Percentiles rank a stretch among this genome's conserved stretches.
Evolutionary conservation across 2,329 filamentous ascomycete genomes (phyloP).

Genomic region (Escovopsis weberi): DNA sequence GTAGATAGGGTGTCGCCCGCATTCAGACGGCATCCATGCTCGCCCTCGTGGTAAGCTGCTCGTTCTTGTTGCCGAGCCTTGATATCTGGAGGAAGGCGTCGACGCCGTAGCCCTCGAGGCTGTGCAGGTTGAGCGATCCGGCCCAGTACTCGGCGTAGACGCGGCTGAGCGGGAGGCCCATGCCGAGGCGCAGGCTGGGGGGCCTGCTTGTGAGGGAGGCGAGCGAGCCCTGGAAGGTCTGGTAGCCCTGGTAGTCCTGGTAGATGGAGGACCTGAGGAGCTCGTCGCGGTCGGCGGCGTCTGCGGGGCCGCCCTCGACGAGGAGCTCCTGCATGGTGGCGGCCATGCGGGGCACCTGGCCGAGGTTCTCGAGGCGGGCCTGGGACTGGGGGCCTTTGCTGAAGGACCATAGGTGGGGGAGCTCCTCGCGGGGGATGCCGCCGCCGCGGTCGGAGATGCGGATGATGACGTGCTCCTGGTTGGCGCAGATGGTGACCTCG

Average conservation of each 20-base stretch:
- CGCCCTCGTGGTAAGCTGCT: slow-evolving; percentile 69
- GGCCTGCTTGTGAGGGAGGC: slow-evolving; percentile 68
- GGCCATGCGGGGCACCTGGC: slow-evolving; percentile 76
- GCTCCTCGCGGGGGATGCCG: slow-evolving; percentile 69
- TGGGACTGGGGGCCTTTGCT: slow-evolving; percentile 76
- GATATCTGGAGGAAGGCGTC: slow-evolving; percentile 95
- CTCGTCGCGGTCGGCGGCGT: too few species aligned
- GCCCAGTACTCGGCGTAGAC: slow-evolving; percentile 99
- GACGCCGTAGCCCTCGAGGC: slow-evolving; percentile 85
- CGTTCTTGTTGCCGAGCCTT: slow-evolving; percentile 94
- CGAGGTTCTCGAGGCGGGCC: slow-evolving; percentile 69
- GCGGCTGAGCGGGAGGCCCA: slow-evolving; percentile 83
- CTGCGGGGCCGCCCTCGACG: slow-evolving; percentile 26
- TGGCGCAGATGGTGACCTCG: slow-evolving; percentile 88
- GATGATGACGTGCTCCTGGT: slow-evolving; percentile 88
- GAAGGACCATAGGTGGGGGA: slow-evolving; percentile 93
- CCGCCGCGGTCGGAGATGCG: slow-evolving; percentile 91
- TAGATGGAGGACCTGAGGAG: too few species aligned
- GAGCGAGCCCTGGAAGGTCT: slow-evolving; percentile 45
- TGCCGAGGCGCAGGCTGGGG: slow-evolving; percentile 75
- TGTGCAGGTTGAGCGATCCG: slow-evolving; percentile 79
- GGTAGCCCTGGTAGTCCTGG: too few species aligned
- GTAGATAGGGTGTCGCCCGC: too few species aligned
- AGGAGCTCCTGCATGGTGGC: slow-evolving; percentile 83
- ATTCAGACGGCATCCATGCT: slow-evolving; percentile 58